A percentile compares a stretch with the other conserved stretches of the same genome.
Conservation (phyloP, 805 yeast genomes). For the Kuraishia borneana region DNA sequence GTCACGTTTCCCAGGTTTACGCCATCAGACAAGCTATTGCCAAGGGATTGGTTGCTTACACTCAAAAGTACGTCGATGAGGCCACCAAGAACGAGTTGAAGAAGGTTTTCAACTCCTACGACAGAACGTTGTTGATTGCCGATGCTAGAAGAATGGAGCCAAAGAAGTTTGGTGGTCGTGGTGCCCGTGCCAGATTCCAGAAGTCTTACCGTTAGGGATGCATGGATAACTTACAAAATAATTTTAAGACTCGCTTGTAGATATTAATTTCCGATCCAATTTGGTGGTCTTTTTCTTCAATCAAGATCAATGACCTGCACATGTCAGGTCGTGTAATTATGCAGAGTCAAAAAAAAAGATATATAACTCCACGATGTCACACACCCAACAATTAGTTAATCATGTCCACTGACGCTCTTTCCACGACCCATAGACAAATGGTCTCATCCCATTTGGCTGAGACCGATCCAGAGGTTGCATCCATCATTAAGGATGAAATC, state of each 20-base stretch:
- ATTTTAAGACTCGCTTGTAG: no score
- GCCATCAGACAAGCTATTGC: slow-evolving; percentile 99
- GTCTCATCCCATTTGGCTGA: slow-evolving; percentile 52
- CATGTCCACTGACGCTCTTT: slow-evolving; percentile 36
- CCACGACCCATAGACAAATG: slow-evolving; percentile 53
- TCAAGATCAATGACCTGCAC: slow-evolving; percentile 1
- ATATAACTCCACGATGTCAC: no score
- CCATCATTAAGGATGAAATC: slow-evolving; percentile 68
- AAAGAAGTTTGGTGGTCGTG: slow-evolving; percentile 99
- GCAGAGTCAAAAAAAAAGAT: slow-evolving; percentile 3
- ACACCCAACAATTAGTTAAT: no score
- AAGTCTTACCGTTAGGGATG: slow-evolving; percentile 98
- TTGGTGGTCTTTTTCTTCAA: background rate
- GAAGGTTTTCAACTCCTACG: slow-evolving; percentile 95
- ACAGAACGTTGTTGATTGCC: slow-evolving; percentile 98
- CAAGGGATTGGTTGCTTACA: slow-evolving; percentile 98
- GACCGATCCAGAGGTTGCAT: slow-evolving; percentile 72
- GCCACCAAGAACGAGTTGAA: slow-evolving; percentile 99
- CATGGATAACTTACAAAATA: no score
- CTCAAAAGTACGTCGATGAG: slow-evolving; percentile 98
- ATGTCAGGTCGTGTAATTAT: no score
- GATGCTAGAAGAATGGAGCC: slow-evolving; percentile 99
- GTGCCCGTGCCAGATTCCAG: slow-evolving; percentile 99
- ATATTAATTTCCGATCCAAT: no score
- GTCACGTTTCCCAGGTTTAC: slow-evolving; percentile 99